Conservation (phyloP, 495 filamentous ascomycete genomes). For the Xylaria sp. region DNA sequence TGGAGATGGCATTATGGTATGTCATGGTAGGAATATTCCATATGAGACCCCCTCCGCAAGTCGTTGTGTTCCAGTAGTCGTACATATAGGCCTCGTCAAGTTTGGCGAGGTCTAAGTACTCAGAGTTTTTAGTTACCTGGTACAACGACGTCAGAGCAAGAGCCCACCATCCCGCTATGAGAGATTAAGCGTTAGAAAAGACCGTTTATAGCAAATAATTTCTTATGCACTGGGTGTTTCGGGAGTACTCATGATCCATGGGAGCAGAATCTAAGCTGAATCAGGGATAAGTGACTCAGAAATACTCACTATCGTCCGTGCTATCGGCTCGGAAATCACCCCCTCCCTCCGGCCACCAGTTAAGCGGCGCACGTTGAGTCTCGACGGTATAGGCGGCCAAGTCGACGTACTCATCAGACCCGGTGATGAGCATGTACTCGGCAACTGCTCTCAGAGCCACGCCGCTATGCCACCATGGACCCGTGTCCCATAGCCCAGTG, state of each 20-base stretch:
- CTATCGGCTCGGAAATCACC: conserved; percentile 61
- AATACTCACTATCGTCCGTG: conserved; percentile 75
- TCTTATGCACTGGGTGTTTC: no score
- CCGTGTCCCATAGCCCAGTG: conserved; percentile 46
- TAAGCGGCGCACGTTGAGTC: conserved; percentile 41
- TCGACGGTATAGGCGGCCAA: conserved; percentile 45
- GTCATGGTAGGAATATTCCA: conserved; percentile 63
- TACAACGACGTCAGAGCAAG: conserved; percentile 68
- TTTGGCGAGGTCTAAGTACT: conserved; percentile 61
- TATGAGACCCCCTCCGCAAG: conserved; percentile 64
- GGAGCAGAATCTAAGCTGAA: no score
- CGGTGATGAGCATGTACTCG: conserved; percentile 49
- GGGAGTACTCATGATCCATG: no score
- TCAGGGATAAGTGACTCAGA: no score
- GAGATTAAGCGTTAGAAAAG: no score
- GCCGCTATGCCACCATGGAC: conserved; percentile 52
- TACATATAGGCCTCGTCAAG: conserved; percentile 65
- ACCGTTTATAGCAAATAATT: no score
- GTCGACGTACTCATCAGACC: conserved; percentile 40
- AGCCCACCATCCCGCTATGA: conserved; percentile 75
- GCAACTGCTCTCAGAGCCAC: conserved; percentile 47
- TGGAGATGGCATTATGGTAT: conserved; percentile 73
- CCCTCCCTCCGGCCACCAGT: conserved; percentile 47
- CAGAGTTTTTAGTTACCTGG: conserved; percentile 60
- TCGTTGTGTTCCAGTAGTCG: conserved; percentile 60